phyloP scores from a whole-genome alignment of 495 filamentous ascomycete genomes.

The Xylaria curta region DNA sequence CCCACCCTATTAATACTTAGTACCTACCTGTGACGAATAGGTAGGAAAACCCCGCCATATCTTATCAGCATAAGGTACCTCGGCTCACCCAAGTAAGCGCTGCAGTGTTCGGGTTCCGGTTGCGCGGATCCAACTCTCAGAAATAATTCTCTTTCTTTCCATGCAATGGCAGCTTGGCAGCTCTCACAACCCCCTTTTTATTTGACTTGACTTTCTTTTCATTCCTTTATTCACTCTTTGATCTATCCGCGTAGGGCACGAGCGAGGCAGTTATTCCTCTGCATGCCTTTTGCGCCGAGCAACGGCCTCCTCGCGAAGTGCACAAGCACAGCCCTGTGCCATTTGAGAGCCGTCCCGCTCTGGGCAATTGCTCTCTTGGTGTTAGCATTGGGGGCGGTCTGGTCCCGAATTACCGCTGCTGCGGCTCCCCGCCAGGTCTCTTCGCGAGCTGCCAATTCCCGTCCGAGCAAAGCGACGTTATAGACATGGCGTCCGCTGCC shows the following conservation, averaged over 20 bases:
- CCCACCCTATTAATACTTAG: neutral
- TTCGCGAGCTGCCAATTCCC: conserved; percentile 1
- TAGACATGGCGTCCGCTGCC: conserved; percentile 52
- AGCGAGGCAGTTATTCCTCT: neutral
- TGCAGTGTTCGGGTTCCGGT: conserved; percentile 7
- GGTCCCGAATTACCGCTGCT: conserved; percentile 26
- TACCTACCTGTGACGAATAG: neutral
- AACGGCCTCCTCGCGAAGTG: conserved; percentile 38
- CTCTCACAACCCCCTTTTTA: neutral
- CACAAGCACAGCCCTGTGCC: conserved; percentile 48
- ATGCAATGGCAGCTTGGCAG: neutral
- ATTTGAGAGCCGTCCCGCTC: conserved; percentile 45
- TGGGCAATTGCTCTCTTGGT: conserved; percentile 49
- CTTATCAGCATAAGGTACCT: neutral
- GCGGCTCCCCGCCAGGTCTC: conserved; percentile 1
- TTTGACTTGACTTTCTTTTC: neutral
- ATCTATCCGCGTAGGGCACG: neutral
- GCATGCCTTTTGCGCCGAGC: conserved; percentile 36
- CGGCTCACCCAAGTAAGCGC: conserved; percentile 13
- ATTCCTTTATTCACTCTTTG: neutral
- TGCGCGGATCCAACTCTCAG: neutral
- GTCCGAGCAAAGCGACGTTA: conserved; percentile 1
- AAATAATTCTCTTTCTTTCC: neutral
- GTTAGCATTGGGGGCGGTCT: conserved; percentile 41
- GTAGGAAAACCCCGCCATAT: neutral